A percentile compares a stretch with the other conserved stretches of the same genome.
phyloP scores from a whole-genome alignment of 2,329 filamentous ascomycete species.

The Neofusicoccum ribis region DNA sequence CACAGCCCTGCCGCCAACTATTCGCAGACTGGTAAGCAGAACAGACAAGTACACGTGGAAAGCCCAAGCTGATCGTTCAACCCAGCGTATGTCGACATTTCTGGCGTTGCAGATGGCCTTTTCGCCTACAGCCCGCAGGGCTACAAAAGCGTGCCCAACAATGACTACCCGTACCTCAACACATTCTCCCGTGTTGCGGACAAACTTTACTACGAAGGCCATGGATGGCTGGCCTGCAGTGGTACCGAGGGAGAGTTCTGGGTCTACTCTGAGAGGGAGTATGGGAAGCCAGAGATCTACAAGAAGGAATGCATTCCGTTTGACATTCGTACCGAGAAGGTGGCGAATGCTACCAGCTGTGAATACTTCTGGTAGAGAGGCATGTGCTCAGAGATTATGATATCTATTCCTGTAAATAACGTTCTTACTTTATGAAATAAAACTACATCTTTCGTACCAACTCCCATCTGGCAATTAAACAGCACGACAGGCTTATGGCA shows the following conservation, averaged over 20 bases:
- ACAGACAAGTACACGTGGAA: too few species aligned
- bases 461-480: too few species aligned
- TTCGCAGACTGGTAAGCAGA: not conserved
- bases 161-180: not conserved
- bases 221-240: not conserved
- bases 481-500: too few species aligned
- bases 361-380: not conserved
- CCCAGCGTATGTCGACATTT: not conserved
- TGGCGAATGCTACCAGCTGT: not conserved
- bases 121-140: not conserved
- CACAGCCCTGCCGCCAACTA: not conserved
- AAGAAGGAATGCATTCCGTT: not conserved
- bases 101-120: not conserved
- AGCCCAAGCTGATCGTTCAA: not conserved
- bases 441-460: too few species aligned
- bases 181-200: not conserved
- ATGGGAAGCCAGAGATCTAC: not conserved
- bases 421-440: too few species aligned
- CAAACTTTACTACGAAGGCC: not conserved
- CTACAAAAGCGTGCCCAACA: not conserved
- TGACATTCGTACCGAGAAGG: not conserved
- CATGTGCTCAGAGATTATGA: not conserved
- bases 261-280: not conserved
- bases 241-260: not conserved
- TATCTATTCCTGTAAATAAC: too few species aligned